Evolutionary conservation across 768 basidiomycete species (phyloP).

Genomic region (Tricholomella constricta): DNA sequence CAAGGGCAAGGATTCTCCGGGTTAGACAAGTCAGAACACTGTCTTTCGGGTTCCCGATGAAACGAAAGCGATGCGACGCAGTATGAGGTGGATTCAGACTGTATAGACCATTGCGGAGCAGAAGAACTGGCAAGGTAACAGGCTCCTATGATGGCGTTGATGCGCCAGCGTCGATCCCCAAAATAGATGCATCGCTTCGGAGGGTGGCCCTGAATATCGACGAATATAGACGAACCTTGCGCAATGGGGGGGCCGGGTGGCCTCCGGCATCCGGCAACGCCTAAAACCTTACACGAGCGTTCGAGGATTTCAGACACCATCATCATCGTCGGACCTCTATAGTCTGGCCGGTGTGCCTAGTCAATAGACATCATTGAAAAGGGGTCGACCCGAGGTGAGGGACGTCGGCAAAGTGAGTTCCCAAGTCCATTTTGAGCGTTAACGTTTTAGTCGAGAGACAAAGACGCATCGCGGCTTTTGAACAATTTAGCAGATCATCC

Average conservation of each 20-base stretch:
- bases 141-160: not conserved
- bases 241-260: not conserved
- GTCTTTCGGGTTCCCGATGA: too few relatives aligned
- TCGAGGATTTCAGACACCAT: not conserved
- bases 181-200: not conserved
- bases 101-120: not conserved
- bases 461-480: not conserved
- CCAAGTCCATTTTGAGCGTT: not conserved
- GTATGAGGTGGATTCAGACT: constrained; percentile 5
- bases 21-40: too few relatives aligned
- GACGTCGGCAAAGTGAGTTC: constrained; percentile 9
- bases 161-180: not conserved
- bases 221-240: not conserved
- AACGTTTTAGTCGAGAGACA: not conserved
- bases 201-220: not conserved
- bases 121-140: constrained; percentile 1
- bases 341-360: not conserved
- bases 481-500: not conserved
- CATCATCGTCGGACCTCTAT: not conserved
- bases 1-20: too few relatives aligned
- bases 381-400: constrained; percentile 7
- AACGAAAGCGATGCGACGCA: constrained; percentile 2
- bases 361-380: not conserved
- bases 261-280: not conserved
- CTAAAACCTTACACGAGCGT: constrained; percentile 7